Evolutionary conservation across 345 rosid genomes (phyloP).

Genomic region (Eucalyptus cloeziana): DNA sequence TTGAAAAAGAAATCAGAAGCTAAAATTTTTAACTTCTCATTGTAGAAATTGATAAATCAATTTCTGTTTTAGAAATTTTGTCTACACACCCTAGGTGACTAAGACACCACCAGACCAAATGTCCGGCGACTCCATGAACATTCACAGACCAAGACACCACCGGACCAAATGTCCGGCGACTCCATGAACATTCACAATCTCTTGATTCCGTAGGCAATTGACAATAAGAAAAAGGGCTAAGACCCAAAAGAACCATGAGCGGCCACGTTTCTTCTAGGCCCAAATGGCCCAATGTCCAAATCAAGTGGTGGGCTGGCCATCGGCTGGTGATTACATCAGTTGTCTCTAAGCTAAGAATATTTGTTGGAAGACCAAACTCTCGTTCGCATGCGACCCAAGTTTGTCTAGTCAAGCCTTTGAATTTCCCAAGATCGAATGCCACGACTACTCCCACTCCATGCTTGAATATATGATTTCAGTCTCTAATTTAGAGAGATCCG

Average conservation of each 20-base stretch:
- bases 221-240: background rate
- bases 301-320: background rate
- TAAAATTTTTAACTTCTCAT: too few species aligned
- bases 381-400: background rate
- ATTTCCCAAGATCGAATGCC: background rate
- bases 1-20: too few species aligned
- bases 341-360: background rate
- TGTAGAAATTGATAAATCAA: too few species aligned
- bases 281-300: background rate
- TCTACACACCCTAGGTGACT: background rate
- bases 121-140: background rate
- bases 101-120: background rate
- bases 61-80: too few species aligned
- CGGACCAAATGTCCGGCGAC: background rate
- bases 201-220: background rate
- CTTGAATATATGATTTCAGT: background rate
- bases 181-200: background rate
- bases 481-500: background rate
- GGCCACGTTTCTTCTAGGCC: background rate
- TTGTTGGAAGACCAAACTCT: background rate
- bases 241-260: background rate
- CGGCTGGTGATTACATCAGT: background rate
- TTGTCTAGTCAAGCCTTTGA: background rate
- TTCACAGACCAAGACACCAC: too few species aligned
- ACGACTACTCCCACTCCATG: background rate